Base-by-base conservation (phyloP, 176 grass and related monocot species). In the Dendrocalamus sinicus region DNA sequence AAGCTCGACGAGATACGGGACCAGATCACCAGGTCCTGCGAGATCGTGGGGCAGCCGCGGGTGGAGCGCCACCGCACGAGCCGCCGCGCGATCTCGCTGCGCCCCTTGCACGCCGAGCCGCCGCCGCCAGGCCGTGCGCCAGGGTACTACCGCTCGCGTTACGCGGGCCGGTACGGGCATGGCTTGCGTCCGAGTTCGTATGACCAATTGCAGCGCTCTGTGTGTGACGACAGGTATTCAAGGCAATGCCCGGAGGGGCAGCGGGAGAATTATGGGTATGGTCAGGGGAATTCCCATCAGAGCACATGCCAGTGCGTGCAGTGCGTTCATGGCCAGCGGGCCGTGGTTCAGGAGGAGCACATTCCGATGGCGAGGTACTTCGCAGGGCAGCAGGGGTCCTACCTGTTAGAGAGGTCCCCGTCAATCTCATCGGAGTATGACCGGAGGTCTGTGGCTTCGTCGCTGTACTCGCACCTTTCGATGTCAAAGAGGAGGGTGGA, bases 1-100 rank as follows among this genome's bases (percentile, higher is more conserved):
- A 90, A 86, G 86, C 91, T 98, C 24, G 93, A 98, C 91, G 96
- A 92, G 77, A 41, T 98, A 83, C 94, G 96, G 80, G 96, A 91
- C 51, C 93, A 92, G 54, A 86, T 98, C 80, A 92, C 82, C 71
- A 81, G 74, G 51, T 93, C 95, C 20, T 95, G 85, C 62, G 93
- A 98, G 85, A 81, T 92, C 39, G 68, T 30, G 19, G 88, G 58
- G 1, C 89, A 75, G 16, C 80, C 89, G 9, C 81, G 52, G 41
- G 41, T 60, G 22, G 76, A 90, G 54, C 82, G 60, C 19, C 60
- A 71, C 28, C 79, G 23, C 48, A 44, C 67, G 76, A 71, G 60
- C 75, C 65, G 81, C 53, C 84, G 76, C 28, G 62, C 81, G 51
- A 32, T 66, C 77, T 88, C 80, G 59, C 76, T 87, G 79, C 77